A percentile compares a stretch with the other conserved stretches of the same genome.
These are phyloP conservation scores for Perkinsus marinus DNA, from an alignment of 169 alveolate genomes.

Conservation along the genomic window DNA sequence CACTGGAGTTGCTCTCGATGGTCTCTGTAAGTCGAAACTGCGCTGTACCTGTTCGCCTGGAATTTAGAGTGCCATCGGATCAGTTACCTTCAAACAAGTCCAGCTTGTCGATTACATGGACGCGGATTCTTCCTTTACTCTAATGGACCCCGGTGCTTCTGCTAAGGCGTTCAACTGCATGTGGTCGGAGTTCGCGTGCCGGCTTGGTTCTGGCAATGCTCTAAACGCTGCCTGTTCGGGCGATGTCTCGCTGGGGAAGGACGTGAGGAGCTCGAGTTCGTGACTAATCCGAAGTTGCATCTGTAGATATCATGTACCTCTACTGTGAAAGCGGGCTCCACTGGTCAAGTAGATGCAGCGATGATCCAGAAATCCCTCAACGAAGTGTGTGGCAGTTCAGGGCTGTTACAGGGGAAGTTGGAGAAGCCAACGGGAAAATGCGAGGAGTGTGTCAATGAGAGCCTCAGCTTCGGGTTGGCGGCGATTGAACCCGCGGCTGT, in stretches of 20 bases:
- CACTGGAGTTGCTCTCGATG: background rate
- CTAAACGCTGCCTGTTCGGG: background rate
- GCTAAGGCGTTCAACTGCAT: background rate
- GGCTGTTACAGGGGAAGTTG: background rate
- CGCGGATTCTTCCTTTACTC: background rate
- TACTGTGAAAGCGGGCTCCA: background rate
- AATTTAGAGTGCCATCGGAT: background rate
- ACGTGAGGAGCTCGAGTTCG: background rate
- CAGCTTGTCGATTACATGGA: background rate
- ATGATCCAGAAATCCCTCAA: background rate
- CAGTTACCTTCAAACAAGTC: background rate
- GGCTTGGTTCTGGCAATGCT: background rate
- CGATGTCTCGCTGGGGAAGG: background rate
- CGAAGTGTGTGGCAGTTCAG: background rate
- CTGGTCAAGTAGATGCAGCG: background rate
- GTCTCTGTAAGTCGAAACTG: background rate
- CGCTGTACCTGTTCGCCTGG: background rate
- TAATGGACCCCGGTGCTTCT: background rate
- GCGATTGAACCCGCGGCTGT: background rate
- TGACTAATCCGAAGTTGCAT: background rate
- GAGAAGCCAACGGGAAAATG: background rate
- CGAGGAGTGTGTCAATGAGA: background rate
- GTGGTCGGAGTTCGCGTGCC: background rate
- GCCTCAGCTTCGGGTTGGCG: background rate
- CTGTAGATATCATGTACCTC: background rate